These are phyloP conservation scores for Heritiera fomes DNA, from an alignment of 345 rosid species.

Conservation along the genomic window DNA sequence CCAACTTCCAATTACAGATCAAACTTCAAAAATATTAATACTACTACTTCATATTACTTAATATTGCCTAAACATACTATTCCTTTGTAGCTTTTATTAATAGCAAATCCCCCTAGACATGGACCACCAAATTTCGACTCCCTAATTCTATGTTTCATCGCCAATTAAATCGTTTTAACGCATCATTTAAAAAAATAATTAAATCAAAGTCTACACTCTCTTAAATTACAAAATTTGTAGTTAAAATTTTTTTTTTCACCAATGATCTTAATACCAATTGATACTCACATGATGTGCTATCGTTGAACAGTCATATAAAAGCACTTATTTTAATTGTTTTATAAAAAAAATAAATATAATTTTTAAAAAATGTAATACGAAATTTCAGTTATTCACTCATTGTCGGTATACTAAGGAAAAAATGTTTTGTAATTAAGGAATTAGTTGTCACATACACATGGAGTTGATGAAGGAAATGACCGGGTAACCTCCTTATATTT, in stretches of 20 bases:
- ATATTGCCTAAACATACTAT: background rate
- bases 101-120: conserved; percentile 27
- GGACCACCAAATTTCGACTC: conserved; percentile 9
- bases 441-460: conserved; percentile 43
- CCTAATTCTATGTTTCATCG: background rate
- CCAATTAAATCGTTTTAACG: background rate
- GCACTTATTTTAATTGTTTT: too few relatives aligned
- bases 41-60: background rate
- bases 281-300: conserved; percentile 1
- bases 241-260: too few relatives aligned
- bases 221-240: background rate
- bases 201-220: background rate
- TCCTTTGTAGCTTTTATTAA: conserved; percentile 18
- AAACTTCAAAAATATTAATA: background rate
- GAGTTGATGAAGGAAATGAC: conserved; percentile 38
- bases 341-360: too few relatives aligned
- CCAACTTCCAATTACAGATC: background rate
- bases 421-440: background rate
- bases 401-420: background rate
- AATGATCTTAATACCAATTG: background rate
- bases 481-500: conserved; percentile 23
- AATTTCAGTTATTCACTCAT: background rate
- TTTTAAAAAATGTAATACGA: too few relatives aligned
- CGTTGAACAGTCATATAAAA: too few relatives aligned
- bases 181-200: too few relatives aligned